These are phyloP conservation scores for Tricladium varicosporioides DNA, from an alignment of 2,329 filamentous ascomycete genomes.

Conservation along the genomic window DNA sequence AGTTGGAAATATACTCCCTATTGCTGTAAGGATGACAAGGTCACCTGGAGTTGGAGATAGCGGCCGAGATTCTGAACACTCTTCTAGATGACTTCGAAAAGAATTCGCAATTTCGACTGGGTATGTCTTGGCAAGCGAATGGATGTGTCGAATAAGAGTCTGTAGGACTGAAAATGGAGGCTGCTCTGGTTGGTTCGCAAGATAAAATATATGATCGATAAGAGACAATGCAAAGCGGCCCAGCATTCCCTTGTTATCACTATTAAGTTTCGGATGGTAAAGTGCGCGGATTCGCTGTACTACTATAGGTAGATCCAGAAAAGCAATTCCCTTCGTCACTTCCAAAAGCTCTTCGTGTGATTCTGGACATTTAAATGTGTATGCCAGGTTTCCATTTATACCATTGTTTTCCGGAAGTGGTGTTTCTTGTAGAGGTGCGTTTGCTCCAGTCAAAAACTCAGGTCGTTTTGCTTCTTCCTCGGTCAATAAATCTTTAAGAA, in stretches of 20 bases:
- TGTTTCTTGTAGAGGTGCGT: conserved; percentile 43
- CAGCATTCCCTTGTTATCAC: conserved; percentile 82
- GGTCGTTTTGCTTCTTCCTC: conserved; percentile 55
- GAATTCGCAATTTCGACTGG: conserved; percentile 73
- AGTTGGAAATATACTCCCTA: conserved; percentile 84
- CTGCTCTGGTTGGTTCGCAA: conserved; percentile 41
- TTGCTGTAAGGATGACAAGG: conserved; percentile 76
- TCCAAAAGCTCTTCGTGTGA: conserved; percentile 71
- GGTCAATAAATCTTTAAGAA: conserved; percentile 65
- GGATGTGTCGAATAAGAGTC: conserved; percentile 80
- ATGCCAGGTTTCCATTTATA: conserved; percentile 62
- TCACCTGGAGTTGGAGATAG: conserved; percentile 64
- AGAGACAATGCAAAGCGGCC: conserved; percentile 63
- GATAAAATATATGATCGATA: conserved; percentile 58
- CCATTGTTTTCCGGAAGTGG: conserved; percentile 36
- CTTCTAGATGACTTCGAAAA: conserved; percentile 71
- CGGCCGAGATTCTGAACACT: conserved; percentile 48
- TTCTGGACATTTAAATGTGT: conserved; percentile 82
- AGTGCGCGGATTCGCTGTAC: conserved; percentile 87
- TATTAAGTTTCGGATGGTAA: conserved; percentile 85
- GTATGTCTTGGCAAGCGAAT: conserved; percentile 87
- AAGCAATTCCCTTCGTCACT: conserved; percentile 59
- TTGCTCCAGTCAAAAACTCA: conserved; percentile 46
- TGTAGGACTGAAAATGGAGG: conserved; percentile 71
- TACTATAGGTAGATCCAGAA: conserved; percentile 69